Percentiles rank a stretch among this genome's conserved stretches.
phyloP scores from a whole-genome alignment of 2,329 filamentous ascomycete genomes.

The Ophiocordyceps australis region DNA sequence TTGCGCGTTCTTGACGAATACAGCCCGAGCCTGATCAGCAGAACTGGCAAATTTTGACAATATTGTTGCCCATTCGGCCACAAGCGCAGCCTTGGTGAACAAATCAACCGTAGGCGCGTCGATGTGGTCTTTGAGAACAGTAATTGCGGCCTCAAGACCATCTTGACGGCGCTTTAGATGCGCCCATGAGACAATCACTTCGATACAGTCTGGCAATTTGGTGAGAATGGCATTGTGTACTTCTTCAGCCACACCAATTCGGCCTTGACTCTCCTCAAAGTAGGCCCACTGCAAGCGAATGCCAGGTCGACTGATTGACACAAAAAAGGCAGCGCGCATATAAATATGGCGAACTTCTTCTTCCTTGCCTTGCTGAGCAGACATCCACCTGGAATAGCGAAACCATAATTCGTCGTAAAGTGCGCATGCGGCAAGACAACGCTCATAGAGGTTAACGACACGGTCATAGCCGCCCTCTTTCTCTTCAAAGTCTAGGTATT shows the following conservation, averaged over 20 bases:
- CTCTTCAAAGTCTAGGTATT: constrained; percentile 95
- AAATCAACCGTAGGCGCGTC: constrained; percentile 53
- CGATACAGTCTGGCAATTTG: constrained; percentile 62
- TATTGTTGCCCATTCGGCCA: constrained; percentile 74
- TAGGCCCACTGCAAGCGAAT: constrained; percentile 84
- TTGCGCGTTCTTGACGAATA: constrained; percentile 68
- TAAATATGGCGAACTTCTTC: constrained; percentile 90
- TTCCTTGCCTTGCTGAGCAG: constrained; percentile 58
- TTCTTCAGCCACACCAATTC: constrained; percentile 60
- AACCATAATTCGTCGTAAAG: constrained; percentile 98
- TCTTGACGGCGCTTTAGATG: constrained; percentile 72
- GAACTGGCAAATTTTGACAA: constrained; percentile 78
- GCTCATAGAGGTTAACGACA: constrained; percentile 75
- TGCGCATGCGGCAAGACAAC: constrained; percentile 80
- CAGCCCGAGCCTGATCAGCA: constrained; percentile 60
- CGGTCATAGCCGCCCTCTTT: constrained; percentile 59
- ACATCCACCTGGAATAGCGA: constrained; percentile 93
- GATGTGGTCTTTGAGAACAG: constrained; percentile 66
- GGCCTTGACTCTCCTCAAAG: constrained; percentile 75
- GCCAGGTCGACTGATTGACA: constrained; percentile 69
- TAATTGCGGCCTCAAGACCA: constrained; percentile 69
- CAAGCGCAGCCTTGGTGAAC: constrained; percentile 70
- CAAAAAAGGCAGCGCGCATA: constrained; percentile 73
- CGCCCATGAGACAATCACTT: constrained; percentile 75
- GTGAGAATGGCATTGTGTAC: constrained; percentile 71